Evolutionary conservation across 1,284 basidiomycete species (phyloP).

Genomic region (Paramarasmius palmivorus): DNA sequence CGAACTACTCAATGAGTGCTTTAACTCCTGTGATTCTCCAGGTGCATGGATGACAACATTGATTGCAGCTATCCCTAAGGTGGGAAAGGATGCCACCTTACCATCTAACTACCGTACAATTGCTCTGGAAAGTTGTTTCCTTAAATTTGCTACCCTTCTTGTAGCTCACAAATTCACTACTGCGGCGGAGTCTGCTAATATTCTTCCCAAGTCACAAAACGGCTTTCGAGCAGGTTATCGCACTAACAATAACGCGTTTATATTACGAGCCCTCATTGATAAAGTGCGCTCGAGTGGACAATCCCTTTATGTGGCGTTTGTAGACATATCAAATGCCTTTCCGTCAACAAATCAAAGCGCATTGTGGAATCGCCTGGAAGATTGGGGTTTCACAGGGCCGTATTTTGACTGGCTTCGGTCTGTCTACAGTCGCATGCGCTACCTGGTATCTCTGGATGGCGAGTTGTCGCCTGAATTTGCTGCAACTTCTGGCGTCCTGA

Average conservation of each 20-base stretch:
- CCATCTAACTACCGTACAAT: slow-evolving; percentile 9
- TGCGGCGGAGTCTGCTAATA: slow-evolving; percentile 1
- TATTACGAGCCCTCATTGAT: slow-evolving; percentile 16
- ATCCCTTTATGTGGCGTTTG: slow-evolving; percentile 14
- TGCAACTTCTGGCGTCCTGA: too few species aligned
- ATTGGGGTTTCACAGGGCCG: slow-evolving; percentile 1
- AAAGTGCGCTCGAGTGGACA: slow-evolving; percentile 1
- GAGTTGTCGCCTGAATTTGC: too few species aligned
- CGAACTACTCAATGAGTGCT: slow-evolving; percentile 4
- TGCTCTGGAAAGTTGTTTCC: slow-evolving; percentile 13
- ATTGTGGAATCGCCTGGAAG: slow-evolving; percentile 4
- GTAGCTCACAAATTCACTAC: background rate
- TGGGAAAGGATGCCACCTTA: background rate
- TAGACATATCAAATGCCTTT: slow-evolving; percentile 20
- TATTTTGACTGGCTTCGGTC: slow-evolving; percentile 10
- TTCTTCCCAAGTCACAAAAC: too few species aligned
- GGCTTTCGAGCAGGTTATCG: too few species aligned
- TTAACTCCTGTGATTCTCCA: background rate
- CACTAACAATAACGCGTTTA: too few species aligned
- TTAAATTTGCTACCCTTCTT: slow-evolving; percentile 11
- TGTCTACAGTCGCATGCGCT: slow-evolving; percentile 4
- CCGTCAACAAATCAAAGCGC: slow-evolving; percentile 13
- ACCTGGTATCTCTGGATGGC: background rate
- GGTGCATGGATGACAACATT: slow-evolving; percentile 5
- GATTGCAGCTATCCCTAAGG: slow-evolving; percentile 6